Conservation (phyloP, 2,329 filamentous ascomycete genomes). For the Cladosporium sp. region DNA sequence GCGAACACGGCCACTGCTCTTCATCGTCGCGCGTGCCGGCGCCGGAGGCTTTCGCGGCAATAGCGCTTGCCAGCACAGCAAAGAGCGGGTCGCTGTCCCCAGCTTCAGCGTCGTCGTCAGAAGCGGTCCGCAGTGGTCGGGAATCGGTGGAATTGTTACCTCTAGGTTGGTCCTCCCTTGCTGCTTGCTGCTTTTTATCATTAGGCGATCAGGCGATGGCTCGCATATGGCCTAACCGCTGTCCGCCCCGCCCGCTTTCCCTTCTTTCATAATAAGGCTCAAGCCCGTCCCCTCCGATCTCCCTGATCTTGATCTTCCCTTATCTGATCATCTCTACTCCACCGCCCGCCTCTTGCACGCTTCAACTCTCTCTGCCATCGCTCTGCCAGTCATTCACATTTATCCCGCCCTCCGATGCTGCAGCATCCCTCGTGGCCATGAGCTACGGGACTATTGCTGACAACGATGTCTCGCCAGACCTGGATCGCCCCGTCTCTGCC, state of each 20-base stretch:
- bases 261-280: not conserved
- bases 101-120: too few species aligned
- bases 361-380: not conserved
- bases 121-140: too few species aligned
- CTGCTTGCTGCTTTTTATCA: not conserved
- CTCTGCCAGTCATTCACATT: not conserved
- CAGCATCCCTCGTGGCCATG: slow-evolving; percentile 10
- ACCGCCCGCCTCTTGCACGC: not conserved
- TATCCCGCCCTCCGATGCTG: slow-evolving; percentile 1
- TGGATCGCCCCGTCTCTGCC: not conserved
- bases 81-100: not conserved
- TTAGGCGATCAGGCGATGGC: not conserved
- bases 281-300: not conserved
- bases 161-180: not conserved
- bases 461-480: slow-evolving; percentile 8
- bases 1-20: not conserved
- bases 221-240: not conserved
- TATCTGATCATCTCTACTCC: slow-evolving; percentile 3
- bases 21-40: not conserved
- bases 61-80: not conserved
- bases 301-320: not conserved
- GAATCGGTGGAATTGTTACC: not conserved
- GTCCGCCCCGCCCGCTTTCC: not conserved
- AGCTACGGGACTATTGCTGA: slow-evolving; percentile 14
- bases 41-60: not conserved